A percentile compares a stretch with the other conserved stretches of the same genome.
Conservation (phyloP, 2,329 filamentous ascomycete genomes). For the Colletotrichum sojae region DNA sequence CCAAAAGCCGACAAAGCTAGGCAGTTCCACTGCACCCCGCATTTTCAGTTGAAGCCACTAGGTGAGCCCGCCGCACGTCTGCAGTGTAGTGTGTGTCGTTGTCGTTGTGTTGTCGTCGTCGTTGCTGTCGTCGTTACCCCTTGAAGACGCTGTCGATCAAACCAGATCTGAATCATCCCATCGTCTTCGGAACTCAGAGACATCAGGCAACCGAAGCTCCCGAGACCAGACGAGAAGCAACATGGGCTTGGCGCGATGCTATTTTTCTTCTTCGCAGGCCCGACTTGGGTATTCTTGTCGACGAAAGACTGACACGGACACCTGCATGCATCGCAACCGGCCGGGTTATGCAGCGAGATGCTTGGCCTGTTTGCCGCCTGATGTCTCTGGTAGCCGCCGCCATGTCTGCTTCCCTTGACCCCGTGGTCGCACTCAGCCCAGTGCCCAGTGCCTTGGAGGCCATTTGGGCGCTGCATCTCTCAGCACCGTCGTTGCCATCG, state of each 20-base stretch:
- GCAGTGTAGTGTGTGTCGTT: constrained; percentile 20
- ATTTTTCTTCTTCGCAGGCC: constrained; percentile 10
- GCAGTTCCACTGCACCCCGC: constrained; percentile 30
- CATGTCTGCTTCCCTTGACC: neutral
- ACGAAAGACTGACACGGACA: neutral
- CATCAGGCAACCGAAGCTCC: constrained; percentile 39
- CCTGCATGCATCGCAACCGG: neutral
- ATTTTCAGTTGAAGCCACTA: constrained; percentile 20
- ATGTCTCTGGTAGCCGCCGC: neutral
- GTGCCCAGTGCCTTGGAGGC: no score
- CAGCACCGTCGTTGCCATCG: no score
- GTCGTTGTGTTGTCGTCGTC: neutral
- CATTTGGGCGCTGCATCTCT: no score
- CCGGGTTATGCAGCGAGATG: neutral
- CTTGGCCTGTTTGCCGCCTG: constrained; percentile 9
- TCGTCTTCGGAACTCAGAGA: constrained; percentile 35
- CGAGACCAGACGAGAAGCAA: constrained; percentile 13
- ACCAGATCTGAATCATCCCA: constrained; percentile 39
- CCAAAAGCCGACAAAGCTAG: neutral
- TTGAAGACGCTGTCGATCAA: constrained; percentile 33
- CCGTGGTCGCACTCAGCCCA: neutral
- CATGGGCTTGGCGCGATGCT: constrained; percentile 23
- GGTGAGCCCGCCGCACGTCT: constrained; percentile 13
- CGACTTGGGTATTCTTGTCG: neutral
- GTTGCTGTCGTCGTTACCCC: constrained; percentile 9